Base-by-base conservation (phyloP, 805 yeast genomes). In the Spathaspora boniae region DNA sequence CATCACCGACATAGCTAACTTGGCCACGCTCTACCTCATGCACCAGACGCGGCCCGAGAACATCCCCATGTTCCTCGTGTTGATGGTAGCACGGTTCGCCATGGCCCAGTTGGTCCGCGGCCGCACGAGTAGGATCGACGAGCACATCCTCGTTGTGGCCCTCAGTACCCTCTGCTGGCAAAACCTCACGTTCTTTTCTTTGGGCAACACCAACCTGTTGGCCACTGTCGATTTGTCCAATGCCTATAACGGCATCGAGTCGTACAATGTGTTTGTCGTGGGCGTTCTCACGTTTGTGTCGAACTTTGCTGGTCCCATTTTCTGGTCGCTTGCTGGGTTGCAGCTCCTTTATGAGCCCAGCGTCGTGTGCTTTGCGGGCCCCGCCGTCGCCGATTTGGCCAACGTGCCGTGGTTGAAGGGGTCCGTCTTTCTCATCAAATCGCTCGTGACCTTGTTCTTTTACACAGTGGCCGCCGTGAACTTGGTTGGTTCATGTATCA, bases 201-300 rank as follows among this genome's bases (percentile, higher is more conserved):
- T 83, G 54, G 98, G 98, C 0, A 86, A 86, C 33, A 88, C 98
- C 0, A 93, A 93, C 52, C 86, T 96, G 26, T 70, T 93, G 46
- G 91, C 97, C 0, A 82, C 97, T 0, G 80, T 93, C 16, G 97
- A 91, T 50, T 68, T 93, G 16, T 78, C 95, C 0, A 89, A 91
- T 54, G 89, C 96, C 0, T 93, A 93, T 58, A 91, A 91, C 53
- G 98, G 98, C 0, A 68, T 89, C 6, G 59, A 76, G 1, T 72
- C 76, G 29, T 93, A 87, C 52, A 76, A 81, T 44, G 72, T 89
- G 16, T 47, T 74, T 6, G 53, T 75, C 3, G 95, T 91, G 4
- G 96, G 96, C 0, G 19, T 82, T 0, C 58, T 93, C 36, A 86
- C 95, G 9, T 84, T 85, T 53, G 53, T 82, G 2, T 74, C 94